Conservation (phyloP, 2,329 filamentous ascomycete genomes). For the Diaporthe helianthi region DNA sequence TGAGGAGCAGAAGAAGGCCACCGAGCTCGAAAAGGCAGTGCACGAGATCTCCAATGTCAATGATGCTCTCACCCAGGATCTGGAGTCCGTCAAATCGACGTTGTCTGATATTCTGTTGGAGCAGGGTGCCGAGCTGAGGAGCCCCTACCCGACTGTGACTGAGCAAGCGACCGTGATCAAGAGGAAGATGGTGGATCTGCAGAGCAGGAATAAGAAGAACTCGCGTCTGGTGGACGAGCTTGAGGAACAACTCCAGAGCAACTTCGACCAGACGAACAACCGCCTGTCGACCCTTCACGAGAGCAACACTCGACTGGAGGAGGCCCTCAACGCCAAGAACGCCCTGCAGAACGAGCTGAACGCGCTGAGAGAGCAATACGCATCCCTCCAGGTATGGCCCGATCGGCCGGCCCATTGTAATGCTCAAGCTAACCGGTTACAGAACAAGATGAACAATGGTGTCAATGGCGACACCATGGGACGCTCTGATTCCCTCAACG, state of each 20-base stretch:
- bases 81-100: constrained; percentile 65
- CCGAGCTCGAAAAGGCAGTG: constrained; percentile 63
- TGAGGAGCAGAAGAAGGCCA: constrained; percentile 64
- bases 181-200: constrained; percentile 68
- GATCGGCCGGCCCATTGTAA: not conserved
- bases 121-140: constrained; percentile 53
- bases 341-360: constrained; percentile 75
- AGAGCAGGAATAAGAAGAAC: constrained; percentile 84
- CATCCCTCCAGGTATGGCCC: constrained; percentile 75
- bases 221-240: constrained; percentile 91
- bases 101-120: constrained; percentile 61
- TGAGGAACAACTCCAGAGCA: constrained; percentile 93
- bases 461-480: constrained; percentile 46
- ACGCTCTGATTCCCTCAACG: constrained; percentile 65
- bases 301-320: constrained; percentile 77
- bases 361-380: constrained; percentile 71
- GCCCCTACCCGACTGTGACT: constrained; percentile 54
- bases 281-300: constrained; percentile 84
- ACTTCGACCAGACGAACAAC: constrained; percentile 91
- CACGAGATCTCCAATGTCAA: constrained; percentile 64
- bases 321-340: constrained; percentile 71
- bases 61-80: constrained; percentile 65
- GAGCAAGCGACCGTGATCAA: constrained; percentile 69
- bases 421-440: constrained; percentile 40
- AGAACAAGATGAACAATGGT: constrained; percentile 60